These are phyloP conservation scores for Bolboschoenus planiculmis DNA, from an alignment of 176 grass and related monocot genomes.

Conservation along the genomic window DNA sequence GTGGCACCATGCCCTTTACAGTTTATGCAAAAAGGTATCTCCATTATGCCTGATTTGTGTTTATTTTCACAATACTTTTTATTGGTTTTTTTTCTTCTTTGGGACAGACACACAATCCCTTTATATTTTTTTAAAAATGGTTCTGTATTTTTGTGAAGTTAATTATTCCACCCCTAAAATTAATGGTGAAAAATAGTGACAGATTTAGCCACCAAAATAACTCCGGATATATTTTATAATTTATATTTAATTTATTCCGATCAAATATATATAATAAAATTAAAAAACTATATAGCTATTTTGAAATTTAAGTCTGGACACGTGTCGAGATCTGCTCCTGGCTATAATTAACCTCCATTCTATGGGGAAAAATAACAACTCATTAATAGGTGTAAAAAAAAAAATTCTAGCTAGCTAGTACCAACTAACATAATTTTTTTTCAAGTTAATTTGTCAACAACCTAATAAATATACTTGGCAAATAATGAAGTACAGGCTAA, in stretches of 20 bases:
- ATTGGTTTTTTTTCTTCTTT: neutral
- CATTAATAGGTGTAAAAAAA: neutral
- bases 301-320: too few relatives aligned
- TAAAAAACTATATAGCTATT: too few relatives aligned
- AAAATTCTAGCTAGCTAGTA: neutral
- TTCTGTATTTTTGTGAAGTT: neutral
- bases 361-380: neutral
- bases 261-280: too few relatives aligned
- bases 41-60: neutral
- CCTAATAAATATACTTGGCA: neutral
- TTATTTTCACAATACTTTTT: neutral
- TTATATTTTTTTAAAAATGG: neutral
- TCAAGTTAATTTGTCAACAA: neutral
- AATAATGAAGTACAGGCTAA: conserved; percentile 5
- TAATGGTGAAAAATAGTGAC: too few relatives aligned
- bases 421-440: neutral
- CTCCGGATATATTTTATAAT: too few relatives aligned
- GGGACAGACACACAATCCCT: too few relatives aligned
- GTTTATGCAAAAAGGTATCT: neutral
- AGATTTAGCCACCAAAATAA: too few relatives aligned
- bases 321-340: too few relatives aligned
- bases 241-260: too few relatives aligned
- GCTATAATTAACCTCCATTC: neutral
- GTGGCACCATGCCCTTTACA: neutral
- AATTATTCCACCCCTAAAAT: neutral